Base-by-base conservation (phyloP, 768 basidiomycete genomes). In the Boletus rufocinnamomeus region DNA sequence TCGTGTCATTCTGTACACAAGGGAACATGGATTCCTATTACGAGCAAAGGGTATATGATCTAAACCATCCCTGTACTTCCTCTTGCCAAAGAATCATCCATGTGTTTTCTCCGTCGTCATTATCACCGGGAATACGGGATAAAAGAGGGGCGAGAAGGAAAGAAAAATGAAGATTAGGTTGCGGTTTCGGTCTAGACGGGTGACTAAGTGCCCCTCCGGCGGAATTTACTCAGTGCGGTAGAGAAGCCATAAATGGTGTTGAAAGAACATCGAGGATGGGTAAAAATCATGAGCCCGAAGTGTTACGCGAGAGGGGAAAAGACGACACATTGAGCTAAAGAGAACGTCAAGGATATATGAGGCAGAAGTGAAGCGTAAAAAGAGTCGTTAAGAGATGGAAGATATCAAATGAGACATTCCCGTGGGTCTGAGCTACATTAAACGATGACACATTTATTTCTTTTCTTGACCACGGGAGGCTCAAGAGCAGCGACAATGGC, bases 401-500 rank as follows among this genome's bases (percentile, higher is more conserved):
- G 64, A 73, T 66, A 70, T 71, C 70, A 64, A 66, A 48, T 45
- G 64, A 66, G 62, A 63, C 64, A 67, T 68, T 59, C 62, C 64
- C 69, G 61, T 59, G 63, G 61, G 56, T 60, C 63, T 58, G 58
- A 57, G 59, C 66, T 70, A 70, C 63, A 69, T 87, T 82, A 98
- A 73, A 93, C 83, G 73, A 98, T 83, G 74, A 92, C 81, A 84
- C 95, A 98, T 75, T 83, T 87, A 67, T 68, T 77, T 78, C 73
- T 85, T 80, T 82, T 86, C 80, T 86, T 97, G 72, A 92, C 82
- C 63, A 96, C 88, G 65, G 97, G 97, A 51, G 97, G 97, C 74
- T 99, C 96, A 63, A 98, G 86, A 13, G 96, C 97, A 68, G 96
- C 96, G 59, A 98, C 97, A 69, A 99, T 98, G 54, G 97, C 97